Percentiles rank a stretch among this genome's conserved stretches.
phyloP scores from a whole-genome alignment of 2,329 filamentous ascomycete genomes.

The Ramularia collo-cygni region DNA sequence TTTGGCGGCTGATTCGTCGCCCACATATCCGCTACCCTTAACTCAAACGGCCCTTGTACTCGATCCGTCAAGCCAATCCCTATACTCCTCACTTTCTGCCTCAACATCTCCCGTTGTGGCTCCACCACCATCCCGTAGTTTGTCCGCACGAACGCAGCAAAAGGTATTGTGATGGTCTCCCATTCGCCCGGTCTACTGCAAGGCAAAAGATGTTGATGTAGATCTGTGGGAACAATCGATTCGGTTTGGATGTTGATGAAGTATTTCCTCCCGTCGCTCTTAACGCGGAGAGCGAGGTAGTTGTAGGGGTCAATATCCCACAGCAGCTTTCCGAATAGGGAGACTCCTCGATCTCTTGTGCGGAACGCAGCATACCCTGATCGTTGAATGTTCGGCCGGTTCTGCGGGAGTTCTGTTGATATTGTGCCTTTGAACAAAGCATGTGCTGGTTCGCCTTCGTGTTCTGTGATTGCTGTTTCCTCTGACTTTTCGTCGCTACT shows the following conservation, averaged over 20 bases:
- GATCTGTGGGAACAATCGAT: conserved; percentile 84
- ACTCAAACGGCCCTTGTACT: conserved; percentile 78
- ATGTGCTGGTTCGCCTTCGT: conserved; percentile 53
- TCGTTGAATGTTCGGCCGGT: conserved; percentile 66
- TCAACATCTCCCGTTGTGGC: conserved; percentile 82
- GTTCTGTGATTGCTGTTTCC: conserved; percentile 31
- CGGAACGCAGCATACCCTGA: conserved; percentile 87
- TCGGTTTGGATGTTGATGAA: conserved; percentile 95
- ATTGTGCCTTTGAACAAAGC: conserved; percentile 82
- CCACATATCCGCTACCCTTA: conserved; percentile 82
- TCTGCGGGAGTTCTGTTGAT: conserved; percentile 71
- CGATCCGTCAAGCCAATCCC: conserved; percentile 87
- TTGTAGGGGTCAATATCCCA: conserved; percentile 89
- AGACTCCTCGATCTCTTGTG: conserved; percentile 67
- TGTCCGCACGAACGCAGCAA: conserved; percentile 89
- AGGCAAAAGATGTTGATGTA: conserved; percentile 90
- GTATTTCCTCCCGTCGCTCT: conserved; percentile 85
- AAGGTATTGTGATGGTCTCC: conserved; percentile 91
- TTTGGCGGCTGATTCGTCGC: conserved; percentile 63
- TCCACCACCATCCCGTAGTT: conserved; percentile 89
- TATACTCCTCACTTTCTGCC: conserved; percentile 76
- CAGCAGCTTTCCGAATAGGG: conserved; percentile 75
- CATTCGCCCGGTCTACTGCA: conserved; percentile 72
- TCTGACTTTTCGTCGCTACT: conserved; percentile 1
- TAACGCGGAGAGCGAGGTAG: conserved; percentile 81